Evolutionary conservation across 352 stramenopile species (phyloP), one percentile per base, ranked within the genome.

Genomic region (Phytophthora boehmeriae): DNA sequence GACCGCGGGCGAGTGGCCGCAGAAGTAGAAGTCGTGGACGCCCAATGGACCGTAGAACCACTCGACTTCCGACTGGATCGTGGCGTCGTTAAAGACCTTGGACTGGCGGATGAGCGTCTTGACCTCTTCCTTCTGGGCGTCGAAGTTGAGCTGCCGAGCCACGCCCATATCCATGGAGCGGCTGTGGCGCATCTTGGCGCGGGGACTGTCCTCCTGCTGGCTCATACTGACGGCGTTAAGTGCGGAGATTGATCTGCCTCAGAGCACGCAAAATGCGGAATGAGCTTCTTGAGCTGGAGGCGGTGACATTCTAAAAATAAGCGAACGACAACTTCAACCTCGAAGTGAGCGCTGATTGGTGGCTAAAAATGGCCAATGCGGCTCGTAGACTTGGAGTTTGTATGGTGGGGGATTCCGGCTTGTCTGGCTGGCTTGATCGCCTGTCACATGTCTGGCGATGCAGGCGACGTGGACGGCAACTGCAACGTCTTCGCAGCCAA

Each of bases 1-100:
- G 14, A 83, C 72, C 9, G 44, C 51, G 6, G 86, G 59, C 6
- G 78, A 79, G 45, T 92, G 83, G 28, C 83, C 82, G 4, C 77
- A 65, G 58, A 94, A 94, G 73, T 94, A 94, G 55, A 92, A 94
- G 59, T 92, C 83, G 74, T 94, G 86, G 14, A 94, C 66, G 8
- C 86, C 86, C 10, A 94, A 55, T 17, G 83, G 81, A 2, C 83
- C 83, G 61, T 92, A 94, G 63, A 94, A 94, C 80, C 80, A 94
- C 51, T 92, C 80, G 32, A 94, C 76, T 51, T 94, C 86, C 23
- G 75, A 80, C 22, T 70, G 73, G 38, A 94, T 75, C 22, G 77
- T 75, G 19, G 75, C 73, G 8, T 75, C 66, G 46, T 78, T 87
- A 61, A 93, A 92, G 23, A 92, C 59, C 5, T 81, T 75, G 22